Base-by-base conservation (phyloP, 2,329 filamentous ascomycete species). In the Albophoma yamanashiensis region DNA sequence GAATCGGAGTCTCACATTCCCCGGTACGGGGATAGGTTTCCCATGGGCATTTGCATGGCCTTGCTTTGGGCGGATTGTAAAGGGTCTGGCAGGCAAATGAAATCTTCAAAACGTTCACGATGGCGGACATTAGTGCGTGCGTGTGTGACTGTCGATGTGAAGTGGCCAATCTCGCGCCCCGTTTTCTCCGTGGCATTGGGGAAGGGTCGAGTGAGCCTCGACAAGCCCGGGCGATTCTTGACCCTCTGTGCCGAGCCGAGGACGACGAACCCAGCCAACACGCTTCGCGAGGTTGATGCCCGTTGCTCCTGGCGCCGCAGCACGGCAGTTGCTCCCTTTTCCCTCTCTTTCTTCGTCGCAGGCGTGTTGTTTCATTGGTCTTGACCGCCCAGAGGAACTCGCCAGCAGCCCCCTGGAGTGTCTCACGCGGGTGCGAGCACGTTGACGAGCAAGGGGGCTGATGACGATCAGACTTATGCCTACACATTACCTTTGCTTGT, bases 41-140 rank as follows among this genome's bases (percentile, higher is more conserved):
- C 74, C 71, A 72, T 72, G 75, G 74, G 76, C 77, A 79, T 78
- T 77, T 79, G 75, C 78, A 79, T 78, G 78, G 76, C 73, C 75
- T 76, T 76, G 75, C 75, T 76, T 76, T 73, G 77, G 76, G 68
- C 71, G 70, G 71, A 73, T 74, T 79, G 74, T 77, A 76, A 77
- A 75, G 74, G 74, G 75, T 76, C 74, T 77, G 76, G 69, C 71
- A 74, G 75, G 78, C 78, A 76, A 79, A 80, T 78, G 76, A 79
- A 79, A 77, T 73, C 70, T 76, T 74, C 71, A 73, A 73, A 73
- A 61, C 59, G 72, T 73, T 74, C 65, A 75, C 65, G 66, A 69
- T 59, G 62, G 60, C 61, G 63, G 60, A 62, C 62, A 58, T 36
- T 59, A 58, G 58, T 66, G 62, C 61, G 61, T 62, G 47, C 27